Evolutionary conservation across 2,329 filamentous ascomycete species (phyloP), one percentile per base, ranked within the genome.

Genomic region (Leptographium galeiforme): DNA sequence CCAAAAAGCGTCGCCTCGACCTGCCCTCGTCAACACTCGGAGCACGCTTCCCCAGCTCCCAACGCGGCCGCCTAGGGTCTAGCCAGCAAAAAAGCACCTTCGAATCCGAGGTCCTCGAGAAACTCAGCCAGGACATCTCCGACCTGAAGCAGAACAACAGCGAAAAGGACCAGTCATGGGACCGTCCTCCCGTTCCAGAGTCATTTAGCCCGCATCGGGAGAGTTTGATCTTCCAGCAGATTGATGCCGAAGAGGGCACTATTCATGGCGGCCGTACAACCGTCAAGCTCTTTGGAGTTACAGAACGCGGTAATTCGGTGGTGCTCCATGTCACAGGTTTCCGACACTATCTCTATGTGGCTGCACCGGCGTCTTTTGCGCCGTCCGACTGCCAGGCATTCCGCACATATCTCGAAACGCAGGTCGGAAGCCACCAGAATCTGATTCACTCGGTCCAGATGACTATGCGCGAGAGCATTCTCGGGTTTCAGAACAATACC

Each of bases 251-350:
- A 64, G 91, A 98, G 66, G 91, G 93, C 19, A 86, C 82, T 4
- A 68, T 96, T 2, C 73, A 84, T 64, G 87, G 87, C 49, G 88
- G 87, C 19, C 83, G 70, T 63, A 75, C 87, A 0, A 84, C 88
- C 0, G 80, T 98, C 54, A 94, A 93, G 72, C 77, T 98, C 19
- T 98, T 97, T 69, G 93, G 93, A 62, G 89, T 97, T 5, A 95
- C 89, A 2, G 69, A 80, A 61, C 67, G 74, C 56, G 93, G 93
- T 52, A 85, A 98, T 68, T 98, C 93, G 4, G 89, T 95, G 41
- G 79, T 98, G 67, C 75, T 98, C 13, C 93, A 98, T 67, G 90
- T 98, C 57, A 95, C 87, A 16, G 88, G 89, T 63, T 98, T 98
- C 69, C 84, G 89, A 61, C 93, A 98, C 67, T 98, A 98, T 65